These are phyloP conservation scores for Acanthamoeba culbertsoni DNA, from an alignment of 208 protist genomes.

Conservation along the genomic window DNA sequence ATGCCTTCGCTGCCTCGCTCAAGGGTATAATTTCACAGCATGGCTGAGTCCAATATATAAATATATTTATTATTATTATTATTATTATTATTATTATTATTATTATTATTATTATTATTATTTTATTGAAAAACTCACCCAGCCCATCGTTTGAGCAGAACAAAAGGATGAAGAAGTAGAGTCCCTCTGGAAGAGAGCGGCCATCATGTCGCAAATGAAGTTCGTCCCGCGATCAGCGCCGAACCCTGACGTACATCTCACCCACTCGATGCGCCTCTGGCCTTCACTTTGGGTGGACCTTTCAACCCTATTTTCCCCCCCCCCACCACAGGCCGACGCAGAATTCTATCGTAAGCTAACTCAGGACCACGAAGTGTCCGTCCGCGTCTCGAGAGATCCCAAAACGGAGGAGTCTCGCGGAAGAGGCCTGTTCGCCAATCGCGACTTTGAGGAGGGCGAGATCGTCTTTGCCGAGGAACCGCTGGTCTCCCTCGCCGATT, in stretches of 20 bases:
- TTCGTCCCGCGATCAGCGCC: slow-evolving; percentile 4
- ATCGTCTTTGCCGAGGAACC: slow-evolving; percentile 43
- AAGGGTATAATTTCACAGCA: neutral
- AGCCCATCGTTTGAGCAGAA: neutral
- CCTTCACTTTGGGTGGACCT: neutral
- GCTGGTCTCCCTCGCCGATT: neutral
- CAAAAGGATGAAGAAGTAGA: slow-evolving; percentile 29
- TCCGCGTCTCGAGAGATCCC: neutral
- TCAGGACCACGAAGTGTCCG: neutral
- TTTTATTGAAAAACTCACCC: neutral
- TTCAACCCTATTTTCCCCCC: neutral
- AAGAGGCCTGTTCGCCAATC: neutral
- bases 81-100: neutral
- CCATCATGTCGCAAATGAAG: slow-evolving; percentile 53
- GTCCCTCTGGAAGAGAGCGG: neutral
- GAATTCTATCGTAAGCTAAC: slow-evolving; percentile 17
- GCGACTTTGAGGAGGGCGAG: slow-evolving; percentile 24
- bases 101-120: neutral
- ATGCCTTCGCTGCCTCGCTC: slow-evolving; percentile 41
- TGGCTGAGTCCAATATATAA: neutral
- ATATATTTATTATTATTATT: neutral
- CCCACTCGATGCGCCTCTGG: neutral
- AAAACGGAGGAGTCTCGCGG: neutral
- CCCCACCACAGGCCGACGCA: neutral
- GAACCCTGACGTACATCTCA: neutral